A percentile compares a stretch with the other conserved stretches of the same genome.
Conservation (phyloP, 2,329 filamentous ascomycete genomes). For the Plectosphaerella sp. region DNA sequence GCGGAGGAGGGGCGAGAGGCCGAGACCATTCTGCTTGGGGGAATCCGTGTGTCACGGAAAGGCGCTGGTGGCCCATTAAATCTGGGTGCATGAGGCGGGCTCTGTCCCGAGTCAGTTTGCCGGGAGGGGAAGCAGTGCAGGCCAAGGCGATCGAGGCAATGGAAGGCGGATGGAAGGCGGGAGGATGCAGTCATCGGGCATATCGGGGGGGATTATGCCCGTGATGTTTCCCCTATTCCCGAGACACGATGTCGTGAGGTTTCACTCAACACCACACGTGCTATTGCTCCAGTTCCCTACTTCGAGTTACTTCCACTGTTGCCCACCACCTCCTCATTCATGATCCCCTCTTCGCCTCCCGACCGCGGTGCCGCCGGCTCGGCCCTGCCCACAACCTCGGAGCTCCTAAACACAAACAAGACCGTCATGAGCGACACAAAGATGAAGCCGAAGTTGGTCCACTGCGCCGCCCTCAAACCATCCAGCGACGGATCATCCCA, state of each 20-base stretch:
- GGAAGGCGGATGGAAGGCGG: too few relatives aligned
- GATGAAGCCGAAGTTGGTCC: slow-evolving; percentile 47
- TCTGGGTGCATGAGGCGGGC: too few relatives aligned
- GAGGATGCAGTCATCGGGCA: too few relatives aligned
- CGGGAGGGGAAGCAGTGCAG: too few relatives aligned
- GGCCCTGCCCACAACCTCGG: slow-evolving; percentile 46
- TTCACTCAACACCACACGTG: too few relatives aligned
- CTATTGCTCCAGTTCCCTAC: too few relatives aligned
- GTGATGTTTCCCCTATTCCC: too few relatives aligned
- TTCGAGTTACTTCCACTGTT: neutral
- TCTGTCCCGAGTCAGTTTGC: too few relatives aligned
- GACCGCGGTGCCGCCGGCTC: slow-evolving; percentile 1
- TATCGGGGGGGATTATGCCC: too few relatives aligned
- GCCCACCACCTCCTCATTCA: slow-evolving; percentile 6
- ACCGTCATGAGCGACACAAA: slow-evolving; percentile 38
- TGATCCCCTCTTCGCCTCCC: slow-evolving; percentile 11
- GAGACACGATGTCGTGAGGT: too few relatives aligned
- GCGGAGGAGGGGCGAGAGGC: neutral
- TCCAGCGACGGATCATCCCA: slow-evolving; percentile 42
- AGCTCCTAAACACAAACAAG: slow-evolving; percentile 42
- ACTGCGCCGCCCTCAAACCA: slow-evolving; percentile 45
- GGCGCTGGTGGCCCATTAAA: neutral
- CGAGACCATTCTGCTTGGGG: neutral
- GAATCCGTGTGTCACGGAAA: neutral
- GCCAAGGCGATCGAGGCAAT: too few relatives aligned